phyloP scores from a whole-genome alignment of 116 monocot species.

The Phalaenopsis hybrid region DNA sequence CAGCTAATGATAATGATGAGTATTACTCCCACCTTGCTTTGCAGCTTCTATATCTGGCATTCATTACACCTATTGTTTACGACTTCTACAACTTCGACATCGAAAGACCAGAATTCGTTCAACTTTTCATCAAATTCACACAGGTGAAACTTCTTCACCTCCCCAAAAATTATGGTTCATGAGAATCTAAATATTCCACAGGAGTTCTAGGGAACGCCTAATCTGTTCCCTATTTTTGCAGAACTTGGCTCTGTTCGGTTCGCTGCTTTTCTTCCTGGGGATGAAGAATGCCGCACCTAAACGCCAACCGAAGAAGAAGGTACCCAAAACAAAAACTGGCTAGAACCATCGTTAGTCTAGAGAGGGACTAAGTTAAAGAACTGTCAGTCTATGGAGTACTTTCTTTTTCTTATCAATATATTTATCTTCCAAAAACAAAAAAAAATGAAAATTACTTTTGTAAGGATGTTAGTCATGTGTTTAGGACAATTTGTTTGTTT shows the following conservation, averaged over 20 bases:
- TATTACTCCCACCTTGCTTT: neutral
- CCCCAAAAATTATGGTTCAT: neutral
- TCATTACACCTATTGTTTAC: constrained; percentile 55
- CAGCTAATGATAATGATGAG: no score
- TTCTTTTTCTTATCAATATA: neutral
- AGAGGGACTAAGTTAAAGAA: neutral
- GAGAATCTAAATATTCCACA: neutral
- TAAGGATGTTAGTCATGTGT: neutral
- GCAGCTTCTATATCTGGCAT: constrained; percentile 50
- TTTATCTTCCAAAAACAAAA: neutral
- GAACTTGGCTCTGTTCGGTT: constrained; percentile 80
- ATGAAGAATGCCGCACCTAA: constrained; percentile 83
- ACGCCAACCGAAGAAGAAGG: constrained; percentile 62
- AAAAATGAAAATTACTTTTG: neutral
- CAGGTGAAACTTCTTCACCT: constrained; percentile 20
- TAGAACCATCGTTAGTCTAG: neutral
- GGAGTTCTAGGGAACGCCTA: neutral
- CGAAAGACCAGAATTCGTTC: constrained; percentile 51
- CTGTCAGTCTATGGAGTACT: neutral
- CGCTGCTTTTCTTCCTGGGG: constrained; percentile 73
- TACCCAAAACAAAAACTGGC: constrained; percentile 31
- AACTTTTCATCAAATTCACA: constrained; percentile 51
- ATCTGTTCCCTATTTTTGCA: constrained; percentile 12
- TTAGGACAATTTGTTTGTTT: no score
- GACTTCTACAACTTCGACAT: constrained; percentile 87